Percentiles rank a stretch among this genome's conserved stretches.
These are phyloP conservation scores for Hypocreales sp. DNA, from an alignment of 2,329 filamentous ascomycete genomes.

Conservation along the genomic window DNA sequence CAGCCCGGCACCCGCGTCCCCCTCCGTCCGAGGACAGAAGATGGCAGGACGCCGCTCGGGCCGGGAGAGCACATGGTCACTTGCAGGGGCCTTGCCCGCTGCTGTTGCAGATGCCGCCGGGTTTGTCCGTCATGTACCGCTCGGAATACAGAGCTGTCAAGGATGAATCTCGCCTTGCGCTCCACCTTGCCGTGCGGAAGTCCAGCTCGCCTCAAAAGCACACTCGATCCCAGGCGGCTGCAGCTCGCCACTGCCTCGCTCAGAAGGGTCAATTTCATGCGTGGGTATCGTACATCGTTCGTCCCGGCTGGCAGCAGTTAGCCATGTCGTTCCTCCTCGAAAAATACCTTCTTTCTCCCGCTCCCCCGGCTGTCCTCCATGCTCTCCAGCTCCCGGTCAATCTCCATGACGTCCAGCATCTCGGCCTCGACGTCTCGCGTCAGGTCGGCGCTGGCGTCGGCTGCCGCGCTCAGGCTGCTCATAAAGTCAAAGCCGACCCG, in stretches of 20 bases:
- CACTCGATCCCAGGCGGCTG: too few species aligned
- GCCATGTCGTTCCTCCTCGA: slow-evolving; percentile 25
- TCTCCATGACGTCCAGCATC: slow-evolving; percentile 50
- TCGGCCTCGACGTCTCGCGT: slow-evolving; percentile 40
- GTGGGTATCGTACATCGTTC: slow-evolving; percentile 8
- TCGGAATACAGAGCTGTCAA: slow-evolving; percentile 65
- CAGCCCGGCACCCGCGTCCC: slow-evolving; percentile 14
- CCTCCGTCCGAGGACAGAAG: slow-evolving; percentile 13
- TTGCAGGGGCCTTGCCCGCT: too few species aligned
- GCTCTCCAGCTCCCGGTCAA: slow-evolving; percentile 41
- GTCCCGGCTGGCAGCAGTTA: too few species aligned
- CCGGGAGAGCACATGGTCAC: slow-evolving; percentile 27
- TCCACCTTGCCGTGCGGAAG: slow-evolving; percentile 58
- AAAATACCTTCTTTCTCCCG: slow-evolving; percentile 36
- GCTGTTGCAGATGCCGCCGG: slow-evolving; percentile 11
- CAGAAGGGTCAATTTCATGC: slow-evolving; percentile 4
- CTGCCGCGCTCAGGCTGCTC: slow-evolving; percentile 33
- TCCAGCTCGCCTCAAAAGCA: background rate
- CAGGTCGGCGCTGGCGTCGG: slow-evolving; percentile 34
- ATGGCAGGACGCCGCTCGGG: slow-evolving; percentile 18
- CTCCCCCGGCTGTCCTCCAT: slow-evolving; percentile 34
- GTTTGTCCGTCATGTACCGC: slow-evolving; percentile 42
- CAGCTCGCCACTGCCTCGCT: too few species aligned
- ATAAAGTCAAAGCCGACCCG: slow-evolving; percentile 32
- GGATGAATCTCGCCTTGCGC: slow-evolving; percentile 61